phyloP scores from a whole-genome alignment of 441 rosid species.

The Raphanus hybrid region DNA sequence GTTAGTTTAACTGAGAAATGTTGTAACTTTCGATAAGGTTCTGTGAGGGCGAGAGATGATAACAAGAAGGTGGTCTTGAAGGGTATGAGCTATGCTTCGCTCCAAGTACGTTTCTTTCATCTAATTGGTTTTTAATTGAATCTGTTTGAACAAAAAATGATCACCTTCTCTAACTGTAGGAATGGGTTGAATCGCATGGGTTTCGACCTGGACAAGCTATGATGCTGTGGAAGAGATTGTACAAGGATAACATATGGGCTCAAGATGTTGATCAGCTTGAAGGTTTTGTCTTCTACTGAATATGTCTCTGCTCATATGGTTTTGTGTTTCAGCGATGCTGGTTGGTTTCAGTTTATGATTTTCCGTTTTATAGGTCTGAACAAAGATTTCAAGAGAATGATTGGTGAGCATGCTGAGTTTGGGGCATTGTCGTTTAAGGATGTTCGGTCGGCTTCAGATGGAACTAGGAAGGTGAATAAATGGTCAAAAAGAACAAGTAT shows the following conservation, averaged over 20 bases:
- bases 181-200: constrained; percentile 86
- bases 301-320: background rate
- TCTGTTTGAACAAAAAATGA: background rate
- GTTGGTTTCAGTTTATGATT: constrained; percentile 5
- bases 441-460: constrained; percentile 72
- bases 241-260: constrained; percentile 76
- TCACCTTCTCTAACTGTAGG: constrained; percentile 42
- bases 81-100: constrained; percentile 68
- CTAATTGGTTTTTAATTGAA: background rate
- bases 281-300: constrained; percentile 49
- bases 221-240: constrained; percentile 92
- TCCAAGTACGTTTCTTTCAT: constrained; percentile 53
- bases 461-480: constrained; percentile 79
- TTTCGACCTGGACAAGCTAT: constrained; percentile 90
- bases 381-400: constrained; percentile 82
- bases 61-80: constrained; percentile 62
- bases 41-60: constrained; percentile 27
- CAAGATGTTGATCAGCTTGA: constrained; percentile 61
- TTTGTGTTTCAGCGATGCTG: constrained; percentile 11
- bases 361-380: constrained; percentile 60
- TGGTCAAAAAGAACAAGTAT: background rate
- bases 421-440: constrained; percentile 73
- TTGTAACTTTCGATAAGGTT: background rate
- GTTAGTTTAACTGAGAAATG: background rate
- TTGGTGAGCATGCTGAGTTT: constrained; percentile 64